Evolutionary conservation across 2,329 filamentous ascomycete species (phyloP), one percentile per base, ranked within the genome.

Genomic region (Piedraia hortae): DNA sequence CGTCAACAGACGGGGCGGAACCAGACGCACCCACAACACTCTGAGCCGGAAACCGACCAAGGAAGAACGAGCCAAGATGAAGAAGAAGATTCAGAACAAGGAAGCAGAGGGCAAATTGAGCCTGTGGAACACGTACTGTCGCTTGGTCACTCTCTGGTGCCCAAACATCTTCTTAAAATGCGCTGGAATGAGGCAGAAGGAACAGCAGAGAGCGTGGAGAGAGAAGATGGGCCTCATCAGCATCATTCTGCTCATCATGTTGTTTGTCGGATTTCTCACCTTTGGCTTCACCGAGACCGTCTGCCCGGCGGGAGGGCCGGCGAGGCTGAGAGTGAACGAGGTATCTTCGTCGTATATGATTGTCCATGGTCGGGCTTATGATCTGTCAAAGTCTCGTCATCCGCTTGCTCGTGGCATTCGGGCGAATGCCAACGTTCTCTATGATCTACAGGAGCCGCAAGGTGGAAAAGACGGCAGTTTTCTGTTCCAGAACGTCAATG

Each of bases 191-290:
- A 64, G 66, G 5, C 59, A 73, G 20, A 85, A 73, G 45, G 77
- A 70, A 9, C 77, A 93, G 45, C 71, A 78, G 41, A 62, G 77
- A 37, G 85, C 85, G 2, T 97, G 85, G 85, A 64, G 85, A 33
- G 85, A 97, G 44, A 97, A 97, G 57, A 88, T 97, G 56, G 85
- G 85, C 2, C 51, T 97, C 26, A 74, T 91, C 49, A 90, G 80
- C 48, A 66, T 97, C 40, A 97, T 97, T 41, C 41, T 90, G 14
- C 41, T 70, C 28, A 80, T 93, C 41, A 88, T 80, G 54, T 60
- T 64, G 6, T 65, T 80, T 39, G 82, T 97, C 21, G 85, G 85
- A 39, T 97, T 82, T 50, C 53, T 97, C 24, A 97, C 85, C 0
- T 97, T 97, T 38, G 85, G 85, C 19, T 97, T 97, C 47, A 93